Evolutionary conservation across 352 stramenopile species (phyloP).

Genomic region (Phytophthora constricta): DNA sequence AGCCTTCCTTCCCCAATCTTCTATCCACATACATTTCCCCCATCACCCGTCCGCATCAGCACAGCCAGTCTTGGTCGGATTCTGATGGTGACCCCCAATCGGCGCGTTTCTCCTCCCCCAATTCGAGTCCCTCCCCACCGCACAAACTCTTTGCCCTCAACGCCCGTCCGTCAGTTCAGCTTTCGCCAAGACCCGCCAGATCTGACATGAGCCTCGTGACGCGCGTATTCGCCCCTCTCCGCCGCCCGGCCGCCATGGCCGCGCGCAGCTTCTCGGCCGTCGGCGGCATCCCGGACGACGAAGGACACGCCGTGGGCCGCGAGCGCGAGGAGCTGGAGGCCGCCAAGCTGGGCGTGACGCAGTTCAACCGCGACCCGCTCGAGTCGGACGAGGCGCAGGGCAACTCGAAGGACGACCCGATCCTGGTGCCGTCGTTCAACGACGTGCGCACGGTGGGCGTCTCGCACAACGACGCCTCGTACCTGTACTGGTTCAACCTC

Average conservation of each 20-base stretch:
- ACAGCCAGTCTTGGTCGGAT: neutral
- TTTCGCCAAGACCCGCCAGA: conserved; percentile 21
- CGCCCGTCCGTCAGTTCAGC: conserved; percentile 24
- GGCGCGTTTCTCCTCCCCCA: conserved; percentile 17
- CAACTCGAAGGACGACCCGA: conserved; percentile 91
- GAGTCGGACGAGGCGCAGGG: conserved; percentile 87
- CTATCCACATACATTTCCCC: no score
- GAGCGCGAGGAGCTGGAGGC: conserved; percentile 80
- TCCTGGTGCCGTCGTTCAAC: conserved; percentile 86
- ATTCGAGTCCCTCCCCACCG: conserved; percentile 2
- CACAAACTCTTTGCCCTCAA: conserved; percentile 14
- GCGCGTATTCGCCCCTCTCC: conserved; percentile 59
- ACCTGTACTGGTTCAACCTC: conserved; percentile 90
- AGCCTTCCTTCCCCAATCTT: no score
- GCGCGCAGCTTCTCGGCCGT: conserved; percentile 63
- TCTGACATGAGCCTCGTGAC: conserved; percentile 56
- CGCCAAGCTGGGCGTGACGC: conserved; percentile 65
- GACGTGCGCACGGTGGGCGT: conserved; percentile 75
- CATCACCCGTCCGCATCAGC: no score
- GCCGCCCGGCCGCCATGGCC: conserved; percentile 43
- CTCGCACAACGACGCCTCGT: conserved; percentile 90
- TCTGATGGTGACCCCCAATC: neutral
- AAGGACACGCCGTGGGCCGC: conserved; percentile 82
- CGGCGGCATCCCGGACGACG: conserved; percentile 72
- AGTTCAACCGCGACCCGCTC: conserved; percentile 88